Evolutionary conservation across 441 rosid genomes (phyloP).

Genomic region (Sinapis alba): DNA sequence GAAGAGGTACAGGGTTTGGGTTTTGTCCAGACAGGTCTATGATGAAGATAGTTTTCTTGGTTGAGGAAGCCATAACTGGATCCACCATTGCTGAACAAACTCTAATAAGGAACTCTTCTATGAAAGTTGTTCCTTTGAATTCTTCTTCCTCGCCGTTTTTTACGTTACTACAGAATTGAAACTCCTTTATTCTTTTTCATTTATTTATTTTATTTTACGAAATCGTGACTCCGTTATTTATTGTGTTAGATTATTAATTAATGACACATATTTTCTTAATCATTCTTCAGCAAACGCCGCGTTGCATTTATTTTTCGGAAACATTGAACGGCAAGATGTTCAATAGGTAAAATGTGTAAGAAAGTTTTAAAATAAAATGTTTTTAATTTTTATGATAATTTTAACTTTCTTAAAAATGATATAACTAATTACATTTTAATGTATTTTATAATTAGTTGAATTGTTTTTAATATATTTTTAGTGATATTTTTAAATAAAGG

Average conservation of each 20-base stretch:
- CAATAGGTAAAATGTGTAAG: too few species aligned
- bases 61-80: background rate
- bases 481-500: too few species aligned
- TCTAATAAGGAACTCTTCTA: background rate
- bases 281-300: background rate
- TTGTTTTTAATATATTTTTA: too few species aligned
- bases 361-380: too few species aligned
- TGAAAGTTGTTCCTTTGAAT: background rate
- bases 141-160: background rate
- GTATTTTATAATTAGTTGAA: too few species aligned
- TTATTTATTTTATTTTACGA: background rate
- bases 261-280: background rate
- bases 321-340: too few species aligned
- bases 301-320: background rate
- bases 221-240: background rate
- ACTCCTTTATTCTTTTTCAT: too few species aligned
- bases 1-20: conserved; percentile 1
- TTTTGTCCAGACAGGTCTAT: conserved; percentile 4
- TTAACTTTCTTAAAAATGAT: too few species aligned
- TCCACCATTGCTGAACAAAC: conserved; percentile 5
- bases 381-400: too few species aligned
- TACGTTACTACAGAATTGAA: background rate
- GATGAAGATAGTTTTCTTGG: conserved; percentile 3
- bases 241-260: background rate
- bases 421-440: too few species aligned